These are phyloP conservation scores for Aspergillus ochraceoroseus DNA, from an alignment of 2,329 filamentous ascomycete species.

Conservation along the genomic window DNA sequence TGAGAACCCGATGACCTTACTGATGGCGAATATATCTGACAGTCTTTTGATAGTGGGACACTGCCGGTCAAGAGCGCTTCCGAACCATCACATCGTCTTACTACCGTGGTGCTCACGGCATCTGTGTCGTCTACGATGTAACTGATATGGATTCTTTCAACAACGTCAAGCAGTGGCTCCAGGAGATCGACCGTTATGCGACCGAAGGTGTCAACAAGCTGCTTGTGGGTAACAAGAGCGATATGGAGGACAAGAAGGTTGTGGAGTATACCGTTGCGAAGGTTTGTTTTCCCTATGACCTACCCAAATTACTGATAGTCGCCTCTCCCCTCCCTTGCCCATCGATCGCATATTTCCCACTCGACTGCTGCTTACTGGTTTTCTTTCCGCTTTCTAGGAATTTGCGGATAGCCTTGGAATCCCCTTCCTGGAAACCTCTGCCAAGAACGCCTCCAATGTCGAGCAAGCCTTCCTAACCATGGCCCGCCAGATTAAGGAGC, in stretches of 20 bases:
- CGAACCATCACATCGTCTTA: conserved; percentile 99
- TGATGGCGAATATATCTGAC: conserved; percentile 14
- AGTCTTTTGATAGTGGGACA: conserved; percentile 78
- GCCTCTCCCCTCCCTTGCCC: neutral
- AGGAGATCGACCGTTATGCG: conserved; percentile 98
- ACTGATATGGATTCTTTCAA: conserved; percentile 99
- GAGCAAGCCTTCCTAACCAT: conserved; percentile 99
- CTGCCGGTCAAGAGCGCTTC: conserved; percentile 98
- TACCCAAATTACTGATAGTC: neutral
- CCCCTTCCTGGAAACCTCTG: conserved; percentile 98
- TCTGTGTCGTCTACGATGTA: conserved; percentile 99
- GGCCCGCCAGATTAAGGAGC: conserved; percentile 99
- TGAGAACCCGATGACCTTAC: conserved; percentile 30
- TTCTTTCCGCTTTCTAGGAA: conserved; percentile 59
- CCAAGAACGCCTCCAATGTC: conserved; percentile 99
- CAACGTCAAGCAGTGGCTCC: conserved; percentile 99
- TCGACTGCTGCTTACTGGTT: conserved; percentile 4
- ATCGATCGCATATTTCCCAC: neutral
- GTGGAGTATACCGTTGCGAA: conserved; percentile 99
- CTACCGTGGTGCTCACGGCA: conserved; percentile 97
- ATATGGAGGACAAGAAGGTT: conserved; percentile 99
- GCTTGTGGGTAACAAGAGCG: conserved; percentile 98
- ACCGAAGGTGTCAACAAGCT: conserved; percentile 99
- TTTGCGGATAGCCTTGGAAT: conserved; percentile 98
- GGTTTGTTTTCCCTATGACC: conserved; percentile 53